Conservation (phyloP, 2,329 filamentous ascomycete genomes). For the Pleurostoma richardsiae region DNA sequence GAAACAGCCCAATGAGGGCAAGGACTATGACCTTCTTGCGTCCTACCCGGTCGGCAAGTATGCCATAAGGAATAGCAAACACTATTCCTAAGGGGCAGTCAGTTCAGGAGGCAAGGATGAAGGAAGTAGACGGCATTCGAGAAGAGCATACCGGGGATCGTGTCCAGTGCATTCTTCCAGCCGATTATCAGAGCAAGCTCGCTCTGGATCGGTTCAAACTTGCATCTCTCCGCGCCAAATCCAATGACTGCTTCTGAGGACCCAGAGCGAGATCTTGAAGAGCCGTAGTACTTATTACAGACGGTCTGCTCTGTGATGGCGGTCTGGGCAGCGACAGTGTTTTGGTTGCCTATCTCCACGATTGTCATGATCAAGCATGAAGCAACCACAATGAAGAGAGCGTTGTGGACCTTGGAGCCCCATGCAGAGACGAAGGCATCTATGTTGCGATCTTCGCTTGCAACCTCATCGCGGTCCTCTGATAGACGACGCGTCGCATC, state of each 20-base stretch:
- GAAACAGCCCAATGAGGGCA: conserved; percentile 7
- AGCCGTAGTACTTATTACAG: conserved; percentile 6
- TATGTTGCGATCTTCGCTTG: too few relatives aligned
- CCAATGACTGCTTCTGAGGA: too few relatives aligned
- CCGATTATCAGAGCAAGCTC: conserved; percentile 9
- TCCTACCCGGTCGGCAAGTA: conserved; percentile 10
- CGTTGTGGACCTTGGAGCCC: too few relatives aligned
- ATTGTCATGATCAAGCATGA: background rate
- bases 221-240: conserved; percentile 2
- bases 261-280: too few relatives aligned
- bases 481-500: too few relatives aligned
- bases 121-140: too few relatives aligned
- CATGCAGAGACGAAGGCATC: too few relatives aligned
- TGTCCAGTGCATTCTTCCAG: conserved; percentile 9
- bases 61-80: conserved; percentile 9
- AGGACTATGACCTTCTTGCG: conserved; percentile 12
- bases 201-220: conserved; percentile 8
- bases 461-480: too few relatives aligned
- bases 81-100: conserved; percentile 1
- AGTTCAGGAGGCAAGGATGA: too few relatives aligned
- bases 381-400: too few relatives aligned
- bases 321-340: conserved; percentile 6
- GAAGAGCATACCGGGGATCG: conserved; percentile 2
- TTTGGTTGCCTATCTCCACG: conserved; percentile 2
- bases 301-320: conserved; percentile 10